A percentile compares a stretch with the other conserved stretches of the same genome.
Evolutionary conservation across 2,329 filamentous ascomycete species (phyloP).

Genomic region (Graphilbum sp.): DNA sequence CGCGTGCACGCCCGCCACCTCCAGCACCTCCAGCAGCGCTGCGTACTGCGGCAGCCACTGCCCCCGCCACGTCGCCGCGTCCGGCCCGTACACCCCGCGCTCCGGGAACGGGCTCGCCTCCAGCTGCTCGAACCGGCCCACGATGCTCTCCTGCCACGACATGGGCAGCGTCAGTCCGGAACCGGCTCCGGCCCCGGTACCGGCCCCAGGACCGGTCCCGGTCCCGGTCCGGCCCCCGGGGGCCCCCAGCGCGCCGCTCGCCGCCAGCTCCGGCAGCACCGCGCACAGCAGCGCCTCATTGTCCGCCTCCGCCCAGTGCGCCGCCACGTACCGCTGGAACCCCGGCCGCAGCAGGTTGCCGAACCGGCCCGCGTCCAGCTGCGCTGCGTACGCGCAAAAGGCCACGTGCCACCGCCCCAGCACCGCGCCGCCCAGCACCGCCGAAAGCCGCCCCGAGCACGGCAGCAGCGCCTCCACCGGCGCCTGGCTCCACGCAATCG

Average conservation of each 20-base stretch:
- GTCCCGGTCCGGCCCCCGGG: conserved; percentile 10
- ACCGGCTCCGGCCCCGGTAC: no score
- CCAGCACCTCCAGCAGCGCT: conserved; percentile 46
- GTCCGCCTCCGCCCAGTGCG: conserved; percentile 50
- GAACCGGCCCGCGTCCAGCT: conserved; percentile 60
- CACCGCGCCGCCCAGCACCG: conserved; percentile 45
- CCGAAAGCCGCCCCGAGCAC: conserved; percentile 45
- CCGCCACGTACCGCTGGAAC: conserved; percentile 70
- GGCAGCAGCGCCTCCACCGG: conserved; percentile 67
- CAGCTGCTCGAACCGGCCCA: conserved; percentile 49
- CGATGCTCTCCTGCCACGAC: conserved; percentile 58
- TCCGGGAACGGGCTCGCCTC: conserved; percentile 50
- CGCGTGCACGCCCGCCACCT: conserved; percentile 45
- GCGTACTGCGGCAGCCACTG: conserved; percentile 52
- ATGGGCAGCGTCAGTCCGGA: conserved; percentile 44
- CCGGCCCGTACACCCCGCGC: conserved; percentile 43
- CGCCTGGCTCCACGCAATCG: conserved; percentile 58
- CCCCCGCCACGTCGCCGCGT: conserved; percentile 44
- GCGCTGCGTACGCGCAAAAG: conserved; percentile 70
- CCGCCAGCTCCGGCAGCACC: conserved; percentile 48
- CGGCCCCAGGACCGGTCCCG: conserved; percentile 35
- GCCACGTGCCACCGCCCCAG: conserved; percentile 61
- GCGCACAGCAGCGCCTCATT: conserved; percentile 56
- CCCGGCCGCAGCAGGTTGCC: conserved; percentile 60
- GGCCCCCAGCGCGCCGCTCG: conserved; percentile 36